These are phyloP conservation scores for Solanum aculeatissimum DNA, from an alignment of 305 asterid genomes.

Conservation along the genomic window DNA sequence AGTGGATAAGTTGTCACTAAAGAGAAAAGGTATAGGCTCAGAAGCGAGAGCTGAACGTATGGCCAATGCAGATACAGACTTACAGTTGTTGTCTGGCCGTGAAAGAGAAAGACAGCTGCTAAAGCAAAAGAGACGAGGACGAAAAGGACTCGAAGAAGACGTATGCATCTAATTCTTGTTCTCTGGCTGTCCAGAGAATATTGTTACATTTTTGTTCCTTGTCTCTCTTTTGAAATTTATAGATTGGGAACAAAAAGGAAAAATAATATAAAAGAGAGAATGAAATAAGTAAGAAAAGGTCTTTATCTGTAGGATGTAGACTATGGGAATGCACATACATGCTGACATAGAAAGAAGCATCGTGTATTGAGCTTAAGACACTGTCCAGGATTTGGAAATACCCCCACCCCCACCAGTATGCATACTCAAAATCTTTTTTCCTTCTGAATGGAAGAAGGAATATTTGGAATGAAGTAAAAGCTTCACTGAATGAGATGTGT, in stretches of 20 bases:
- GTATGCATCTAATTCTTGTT: constrained; percentile 23
- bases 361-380: not conserved
- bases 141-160: constrained; percentile 93
- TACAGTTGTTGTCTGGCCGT: constrained; percentile 75
- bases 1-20: constrained; percentile 61
- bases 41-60: constrained; percentile 80
- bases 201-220: not conserved
- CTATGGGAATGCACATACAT: not conserved
- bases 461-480: not conserved
- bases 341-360: not conserved
- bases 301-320: not conserved
- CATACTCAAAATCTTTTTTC: not conserved
- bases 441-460: not conserved
- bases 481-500: not conserved
- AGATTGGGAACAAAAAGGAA: not conserved
- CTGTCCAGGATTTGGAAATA: not conserved
- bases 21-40: constrained; percentile 89
- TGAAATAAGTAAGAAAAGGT: not conserved
- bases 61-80: constrained; percentile 77
- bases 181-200: not conserved
- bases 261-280: not conserved
- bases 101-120: constrained; percentile 72
- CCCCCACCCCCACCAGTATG: not conserved
- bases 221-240: not conserved
- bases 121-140: constrained; percentile 89